These are phyloP conservation scores for Babesia ovis DNA, from an alignment of 169 alveolate species.

Conservation along the genomic window DNA sequence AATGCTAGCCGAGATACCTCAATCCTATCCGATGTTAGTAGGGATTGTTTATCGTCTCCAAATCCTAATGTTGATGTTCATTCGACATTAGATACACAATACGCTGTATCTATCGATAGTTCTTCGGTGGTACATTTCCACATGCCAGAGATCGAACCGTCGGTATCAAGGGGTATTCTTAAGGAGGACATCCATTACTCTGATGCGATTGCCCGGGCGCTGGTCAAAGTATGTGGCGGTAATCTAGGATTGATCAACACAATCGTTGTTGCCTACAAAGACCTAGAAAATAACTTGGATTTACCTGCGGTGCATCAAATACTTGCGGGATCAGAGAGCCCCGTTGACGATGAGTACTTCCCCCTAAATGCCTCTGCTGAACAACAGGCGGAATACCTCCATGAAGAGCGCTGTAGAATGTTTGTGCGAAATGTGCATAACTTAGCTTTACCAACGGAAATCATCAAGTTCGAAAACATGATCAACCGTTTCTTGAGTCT, in stretches of 20 bases:
- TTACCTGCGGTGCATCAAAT: conserved; percentile 59
- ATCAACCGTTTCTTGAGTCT: conserved; percentile 52
- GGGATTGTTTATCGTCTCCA: too few relatives aligned
- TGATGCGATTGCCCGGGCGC: conserved; percentile 3
- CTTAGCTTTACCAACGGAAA: conserved; percentile 26
- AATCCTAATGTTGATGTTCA: background rate
- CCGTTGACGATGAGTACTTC: conserved; percentile 65
- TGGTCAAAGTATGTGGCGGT: conserved; percentile 47
- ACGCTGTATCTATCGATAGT: conserved; percentile 4
- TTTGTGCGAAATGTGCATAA: conserved; percentile 43
- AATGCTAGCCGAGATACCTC: too few relatives aligned
- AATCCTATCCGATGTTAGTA: too few relatives aligned
- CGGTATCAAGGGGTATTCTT: background rate
- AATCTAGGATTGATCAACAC: conserved; percentile 23
- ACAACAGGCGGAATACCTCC: conserved; percentile 36
- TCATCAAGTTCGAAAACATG: conserved; percentile 45
- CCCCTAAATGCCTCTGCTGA: conserved; percentile 43
- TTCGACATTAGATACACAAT: background rate
- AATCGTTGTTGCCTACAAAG: conserved; percentile 12
- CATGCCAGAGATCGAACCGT: conserved; percentile 41
- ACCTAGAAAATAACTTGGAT: conserved; percentile 15
- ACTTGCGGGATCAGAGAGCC: conserved; percentile 57
- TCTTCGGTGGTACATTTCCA: conserved; percentile 16
- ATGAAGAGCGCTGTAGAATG: conserved; percentile 51
- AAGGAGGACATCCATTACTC: background rate